A percentile compares a stretch with the other conserved stretches of the same genome.
These are phyloP conservation scores for Sonneratia alba DNA, from an alignment of 345 rosid species.

Conservation along the genomic window DNA sequence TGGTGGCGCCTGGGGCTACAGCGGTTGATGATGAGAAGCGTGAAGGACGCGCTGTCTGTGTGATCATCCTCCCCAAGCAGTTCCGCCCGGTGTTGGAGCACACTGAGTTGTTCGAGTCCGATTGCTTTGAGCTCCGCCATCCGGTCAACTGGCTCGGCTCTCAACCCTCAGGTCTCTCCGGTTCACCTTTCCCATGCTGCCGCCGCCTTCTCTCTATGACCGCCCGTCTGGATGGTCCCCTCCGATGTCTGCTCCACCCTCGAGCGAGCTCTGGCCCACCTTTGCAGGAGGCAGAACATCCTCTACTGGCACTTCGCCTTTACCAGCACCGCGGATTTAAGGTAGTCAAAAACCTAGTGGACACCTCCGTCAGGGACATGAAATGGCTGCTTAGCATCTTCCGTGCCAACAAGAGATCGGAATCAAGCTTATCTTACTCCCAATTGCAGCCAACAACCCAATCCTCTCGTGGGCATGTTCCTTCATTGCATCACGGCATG, in stretches of 20 bases:
- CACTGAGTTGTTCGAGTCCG: constrained; percentile 45
- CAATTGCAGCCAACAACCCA: constrained; percentile 82
- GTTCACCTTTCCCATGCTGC: constrained; percentile 24
- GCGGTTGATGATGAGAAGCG: constrained; percentile 24
- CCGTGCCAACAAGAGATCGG: constrained; percentile 46
- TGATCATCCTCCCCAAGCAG: too few relatives aligned
- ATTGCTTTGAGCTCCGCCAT: constrained; percentile 45
- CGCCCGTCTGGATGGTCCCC: constrained; percentile 59
- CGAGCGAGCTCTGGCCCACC: constrained; percentile 57
- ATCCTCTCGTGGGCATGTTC: constrained; percentile 91
- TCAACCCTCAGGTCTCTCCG: constrained; percentile 56
- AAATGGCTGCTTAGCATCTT: constrained; percentile 60
- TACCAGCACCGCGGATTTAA: constrained; percentile 62
- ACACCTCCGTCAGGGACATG: constrained; percentile 79
- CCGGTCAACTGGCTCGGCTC: constrained; percentile 51
- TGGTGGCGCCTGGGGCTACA: constrained; percentile 22
- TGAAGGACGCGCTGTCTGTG: constrained; percentile 53
- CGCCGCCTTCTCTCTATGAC: constrained; percentile 40
- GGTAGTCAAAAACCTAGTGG: constrained; percentile 49
- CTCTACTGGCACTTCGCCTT: constrained; percentile 52
- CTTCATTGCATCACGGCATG: constrained; percentile 42
- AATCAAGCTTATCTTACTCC: constrained; percentile 57
- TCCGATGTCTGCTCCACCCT: constrained; percentile 54
- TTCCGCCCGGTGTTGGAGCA: constrained; percentile 51
- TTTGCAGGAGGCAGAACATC: constrained; percentile 60